Conservation (phyloP, 2,329 filamentous ascomycete genomes). For the Verruconis gallopava region DNA sequence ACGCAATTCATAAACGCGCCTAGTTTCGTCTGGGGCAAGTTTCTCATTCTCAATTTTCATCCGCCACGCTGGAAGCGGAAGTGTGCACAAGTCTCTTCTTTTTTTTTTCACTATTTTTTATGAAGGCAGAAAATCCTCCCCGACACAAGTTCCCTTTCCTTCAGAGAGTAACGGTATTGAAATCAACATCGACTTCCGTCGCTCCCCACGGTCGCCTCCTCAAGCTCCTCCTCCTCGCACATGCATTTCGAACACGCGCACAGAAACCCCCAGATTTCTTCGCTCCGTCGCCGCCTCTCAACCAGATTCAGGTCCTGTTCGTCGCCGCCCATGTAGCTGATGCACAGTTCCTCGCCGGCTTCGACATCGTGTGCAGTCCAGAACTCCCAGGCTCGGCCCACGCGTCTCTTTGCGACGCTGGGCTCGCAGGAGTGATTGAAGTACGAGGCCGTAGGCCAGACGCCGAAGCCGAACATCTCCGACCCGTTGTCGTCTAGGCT, state of each 20-base stretch:
- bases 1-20: no score
- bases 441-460: conserved; percentile 34
- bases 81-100: no score
- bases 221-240: conserved; percentile 1
- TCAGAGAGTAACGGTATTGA: no score
- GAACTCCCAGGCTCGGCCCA: conserved; percentile 31
- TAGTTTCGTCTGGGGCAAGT: no score
- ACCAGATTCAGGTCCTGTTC: conserved; percentile 26
- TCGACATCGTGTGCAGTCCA: conserved; percentile 22
- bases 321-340: conserved; percentile 36
- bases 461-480: conserved; percentile 36
- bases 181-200: no score
- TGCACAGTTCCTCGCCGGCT: conserved; percentile 31
- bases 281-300: conserved; percentile 26
- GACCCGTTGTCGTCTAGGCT: conserved; percentile 30
- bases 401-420: conserved; percentile 29
- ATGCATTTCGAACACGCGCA: conserved; percentile 30
- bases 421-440: conserved; percentile 37
- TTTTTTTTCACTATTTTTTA: no score
- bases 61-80: no score
- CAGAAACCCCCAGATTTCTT: conserved; percentile 32
- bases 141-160: no score
- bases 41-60: no score
- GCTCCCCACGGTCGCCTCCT: not conserved
- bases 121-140: no score